Conservation (phyloP, 441 rosid species). For the Euphorbia celastroides region DNA sequence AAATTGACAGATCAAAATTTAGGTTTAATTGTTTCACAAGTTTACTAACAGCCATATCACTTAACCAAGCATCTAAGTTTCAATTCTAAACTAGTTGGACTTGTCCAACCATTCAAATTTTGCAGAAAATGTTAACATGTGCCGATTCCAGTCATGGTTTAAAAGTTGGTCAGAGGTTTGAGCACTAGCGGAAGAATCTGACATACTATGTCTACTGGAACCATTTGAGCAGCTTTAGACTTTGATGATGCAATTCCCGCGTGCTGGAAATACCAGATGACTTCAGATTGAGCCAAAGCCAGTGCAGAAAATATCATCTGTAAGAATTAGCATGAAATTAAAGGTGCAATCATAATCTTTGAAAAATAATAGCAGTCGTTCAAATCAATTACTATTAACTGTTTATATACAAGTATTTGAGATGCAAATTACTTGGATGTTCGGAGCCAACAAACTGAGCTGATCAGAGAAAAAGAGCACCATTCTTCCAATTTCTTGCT, state of each 20-base stretch:
- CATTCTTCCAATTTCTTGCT: slow-evolving; percentile 98
- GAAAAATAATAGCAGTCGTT: neutral
- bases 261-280: slow-evolving; percentile 96
- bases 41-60: neutral
- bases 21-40: slow-evolving; percentile 12
- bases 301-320: slow-evolving; percentile 99
- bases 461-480: too few relatives aligned
- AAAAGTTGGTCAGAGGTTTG: slow-evolving; percentile 8
- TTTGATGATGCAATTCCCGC: slow-evolving; percentile 88
- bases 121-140: neutral
- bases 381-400: neutral
- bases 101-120: neutral
- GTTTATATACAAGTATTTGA: neutral
- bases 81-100: neutral
- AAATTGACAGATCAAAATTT: slow-evolving; percentile 19
- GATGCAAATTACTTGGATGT: slow-evolving; percentile 68
- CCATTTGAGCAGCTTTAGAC: slow-evolving; percentile 65
- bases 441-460: too few relatives aligned
- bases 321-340: slow-evolving; percentile 22
- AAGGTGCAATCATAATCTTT: neutral
- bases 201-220: slow-evolving; percentile 84
- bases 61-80: neutral
- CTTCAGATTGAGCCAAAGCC: slow-evolving; percentile 97
- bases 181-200: slow-evolving; percentile 12
- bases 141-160: neutral